Evolutionary conservation across 2,329 filamentous ascomycete species (phyloP), one percentile per base, ranked within the genome.

Genomic region (Venturiaceae sp.): DNA sequence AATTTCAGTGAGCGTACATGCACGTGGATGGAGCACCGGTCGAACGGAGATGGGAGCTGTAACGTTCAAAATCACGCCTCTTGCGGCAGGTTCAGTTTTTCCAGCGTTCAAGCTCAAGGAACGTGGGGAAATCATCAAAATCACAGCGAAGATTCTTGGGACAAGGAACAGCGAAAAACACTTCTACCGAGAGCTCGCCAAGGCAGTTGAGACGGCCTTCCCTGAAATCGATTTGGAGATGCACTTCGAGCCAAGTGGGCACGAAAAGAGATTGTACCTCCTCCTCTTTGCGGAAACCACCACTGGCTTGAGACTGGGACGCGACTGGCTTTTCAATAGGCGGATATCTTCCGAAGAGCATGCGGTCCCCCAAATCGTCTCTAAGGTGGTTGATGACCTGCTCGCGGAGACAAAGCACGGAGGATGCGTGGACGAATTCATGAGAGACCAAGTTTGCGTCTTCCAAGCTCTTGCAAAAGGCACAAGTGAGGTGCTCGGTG

Each of bases 391-490:
- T 3, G 65, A 69, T 1, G 70, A 76, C 9, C 67, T 84, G 34
- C 64, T 73, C 0, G 53, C 62, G 1, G 80, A 84, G 60, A 67
- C 81, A 47, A 65, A 68, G 13, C 70, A 75, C 60, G 72, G 69
- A 0, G 75, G 78, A 0, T 79, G 74, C 62, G 75, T 83, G 3
- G 82, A 85, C 63, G 74, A 76, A 64, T 73, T 76, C 61, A 74
- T 83, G 75, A 70, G 79, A 46, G 83, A 85, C 66, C 82, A 85
- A 63, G 62, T 85, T 28, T 77, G 83, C 1, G 73, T 85, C 0
- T 85, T 83, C 59, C 80, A 84, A 64, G 79, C 79, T 16, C 67
- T 85, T 21, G 79, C 80, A 4, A 63, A 69, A 8, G 77, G 77
- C 0, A 64, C 32, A 37, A 74, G 72, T 61, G 52, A 54, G 0